phyloP scores from a whole-genome alignment of 257 asterid genomes.

The Osmanthus fragrans region DNA sequence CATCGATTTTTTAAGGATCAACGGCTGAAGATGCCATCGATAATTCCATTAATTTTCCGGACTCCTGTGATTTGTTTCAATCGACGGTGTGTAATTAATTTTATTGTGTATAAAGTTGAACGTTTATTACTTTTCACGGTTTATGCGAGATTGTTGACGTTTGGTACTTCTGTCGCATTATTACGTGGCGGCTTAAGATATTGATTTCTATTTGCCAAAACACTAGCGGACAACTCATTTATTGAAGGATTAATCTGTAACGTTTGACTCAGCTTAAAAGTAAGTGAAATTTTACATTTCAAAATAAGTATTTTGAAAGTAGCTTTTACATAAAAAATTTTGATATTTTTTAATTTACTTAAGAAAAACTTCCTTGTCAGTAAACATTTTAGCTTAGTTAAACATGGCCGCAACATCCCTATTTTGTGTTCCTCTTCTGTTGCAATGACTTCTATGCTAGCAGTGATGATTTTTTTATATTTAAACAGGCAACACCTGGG shows the following conservation, averaged over 20 bases:
- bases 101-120: conserved; percentile 10
- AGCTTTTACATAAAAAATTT: background rate
- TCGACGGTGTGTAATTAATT: background rate
- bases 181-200: conserved; percentile 20
- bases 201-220: background rate
- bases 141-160: conserved; percentile 26
- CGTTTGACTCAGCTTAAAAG: background rate
- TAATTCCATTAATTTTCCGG: background rate
- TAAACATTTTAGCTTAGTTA: background rate
- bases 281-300: background rate
- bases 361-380: background rate
- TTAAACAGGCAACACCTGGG: conserved; percentile 73
- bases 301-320: no score
- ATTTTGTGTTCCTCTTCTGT: background rate
- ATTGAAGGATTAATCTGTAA: background rate
- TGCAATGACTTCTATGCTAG: background rate
- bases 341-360: background rate
- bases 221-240: background rate
- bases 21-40: conserved; percentile 7
- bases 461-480: conserved; percentile 8
- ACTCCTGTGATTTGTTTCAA: background rate
- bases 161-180: conserved; percentile 9
- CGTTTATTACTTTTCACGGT: conserved; percentile 20
- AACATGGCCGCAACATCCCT: background rate
- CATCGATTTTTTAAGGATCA: background rate